Evolutionary conservation across 2,329 filamentous ascomycete genomes (phyloP), one percentile per base, ranked within the genome.

Genomic region (Xylariales sp.): DNA sequence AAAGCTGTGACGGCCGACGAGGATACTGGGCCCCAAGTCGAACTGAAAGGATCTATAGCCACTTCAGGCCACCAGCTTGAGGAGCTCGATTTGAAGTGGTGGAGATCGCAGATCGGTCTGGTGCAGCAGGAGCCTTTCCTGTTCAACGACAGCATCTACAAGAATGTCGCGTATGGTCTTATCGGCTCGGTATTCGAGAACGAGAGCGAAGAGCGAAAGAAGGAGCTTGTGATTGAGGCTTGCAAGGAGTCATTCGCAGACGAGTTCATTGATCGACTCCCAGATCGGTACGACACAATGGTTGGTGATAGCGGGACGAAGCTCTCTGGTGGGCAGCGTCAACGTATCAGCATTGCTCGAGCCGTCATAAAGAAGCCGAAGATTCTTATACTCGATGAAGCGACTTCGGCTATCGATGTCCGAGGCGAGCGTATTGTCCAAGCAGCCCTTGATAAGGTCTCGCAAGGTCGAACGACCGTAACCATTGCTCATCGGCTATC

Each of bases 241-340:
- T 86, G 82, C 47, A 67, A 69, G 31, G 80, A 86, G 54, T 76
- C 82, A 0, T 86, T 83, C 58, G 82, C 82, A 0, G 76, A 84
- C 48, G 82, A 85, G 45, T 86, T 84, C 51, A 81, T 87, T 42
- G 70, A 76, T 34, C 73, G 73, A 15, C 65, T 87, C 3, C 82
- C 83, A 2, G 62, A 73, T 32, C 78, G 80, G 2, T 90, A 90
- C 54, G 73, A 84, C 4, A 88, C 87, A 0, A 63, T 76, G 7
- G 86, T 93, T 1, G 88, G 88, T 1, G 86, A 91, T 55, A 76
- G 76, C 20, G 88, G 88, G 4, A 82, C 84, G 35, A 88, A 86
- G 56, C 67, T 94, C 1, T 88, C 84, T 9, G 85, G 87, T n/a
- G 88, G 88, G 1, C 88, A 95, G 58, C 78, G 86, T n/a, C 88